These are phyloP conservation scores for Coprinopsis cinerea DNA, from an alignment of 768 basidiomycete species.

Conservation along the genomic window DNA sequence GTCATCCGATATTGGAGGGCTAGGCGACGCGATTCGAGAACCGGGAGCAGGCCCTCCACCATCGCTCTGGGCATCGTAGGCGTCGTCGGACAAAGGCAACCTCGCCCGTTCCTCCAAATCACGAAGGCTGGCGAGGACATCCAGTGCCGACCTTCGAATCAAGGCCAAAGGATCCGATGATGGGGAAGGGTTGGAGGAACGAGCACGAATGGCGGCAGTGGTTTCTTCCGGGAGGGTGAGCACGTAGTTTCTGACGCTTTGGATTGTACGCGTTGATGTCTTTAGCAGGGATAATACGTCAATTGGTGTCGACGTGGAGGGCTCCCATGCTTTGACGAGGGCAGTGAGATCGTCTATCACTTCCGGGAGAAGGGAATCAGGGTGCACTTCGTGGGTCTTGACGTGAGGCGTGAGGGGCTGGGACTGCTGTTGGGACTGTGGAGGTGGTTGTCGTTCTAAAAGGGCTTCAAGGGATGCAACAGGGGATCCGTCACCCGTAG, in stretches of 20 bases:
- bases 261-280: slow-evolving; percentile 73
- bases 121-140: slow-evolving; percentile 74
- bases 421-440: slow-evolving; percentile 38
- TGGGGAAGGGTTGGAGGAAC: slow-evolving; percentile 49
- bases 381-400: slow-evolving; percentile 67
- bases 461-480: background rate
- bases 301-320: slow-evolving; percentile 24
- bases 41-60: slow-evolving; percentile 30
- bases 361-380: slow-evolving; percentile 69
- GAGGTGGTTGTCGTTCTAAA: slow-evolving; percentile 52
- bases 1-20: background rate
- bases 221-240: slow-evolving; percentile 76
- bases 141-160: slow-evolving; percentile 74
- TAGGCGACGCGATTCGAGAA: slow-evolving; percentile 19
- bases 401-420: slow-evolving; percentile 48
- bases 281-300: slow-evolving; percentile 72
- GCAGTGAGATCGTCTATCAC: slow-evolving; percentile 69
- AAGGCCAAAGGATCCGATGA: slow-evolving; percentile 54
- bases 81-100: slow-evolving; percentile 71
- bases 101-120: slow-evolving; percentile 76
- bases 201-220: slow-evolving; percentile 44
- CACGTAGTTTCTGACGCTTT: slow-evolving; percentile 79
- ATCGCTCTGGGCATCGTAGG: slow-evolving; percentile 78
- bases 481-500: slow-evolving; percentile 24
- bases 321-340: slow-evolving; percentile 59